Conservation (phyloP, 345 rosid species). For the Brassica nigra region DNA sequence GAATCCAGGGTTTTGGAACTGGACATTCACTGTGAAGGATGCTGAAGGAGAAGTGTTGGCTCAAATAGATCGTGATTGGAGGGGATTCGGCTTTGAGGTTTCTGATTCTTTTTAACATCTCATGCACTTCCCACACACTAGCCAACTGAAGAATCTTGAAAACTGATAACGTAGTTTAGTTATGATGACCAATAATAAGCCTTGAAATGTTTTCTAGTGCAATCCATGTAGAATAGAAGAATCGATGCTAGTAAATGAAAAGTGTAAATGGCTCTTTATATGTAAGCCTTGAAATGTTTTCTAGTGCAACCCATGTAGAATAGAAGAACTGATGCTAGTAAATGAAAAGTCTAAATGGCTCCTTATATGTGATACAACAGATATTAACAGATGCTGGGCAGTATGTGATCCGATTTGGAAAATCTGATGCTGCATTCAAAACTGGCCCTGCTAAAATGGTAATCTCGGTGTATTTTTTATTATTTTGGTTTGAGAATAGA, state of each 20-base stretch:
- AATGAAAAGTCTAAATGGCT: slow-evolving; percentile 9
- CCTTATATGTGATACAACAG: slow-evolving; percentile 43
- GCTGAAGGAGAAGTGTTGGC: slow-evolving; percentile 75
- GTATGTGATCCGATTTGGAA: slow-evolving; percentile 89
- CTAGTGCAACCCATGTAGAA: not conserved
- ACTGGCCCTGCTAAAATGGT: slow-evolving; percentile 62
- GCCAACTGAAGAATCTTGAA: no score
- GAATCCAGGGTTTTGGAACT: slow-evolving; percentile 97
- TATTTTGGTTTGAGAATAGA: not conserved
- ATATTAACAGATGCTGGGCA: slow-evolving; percentile 98
- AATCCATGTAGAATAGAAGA: not conserved
- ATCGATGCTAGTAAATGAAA: not conserved
- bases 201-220: not conserved
- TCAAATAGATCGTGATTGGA: slow-evolving; percentile 92
- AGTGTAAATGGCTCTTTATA: not conserved
- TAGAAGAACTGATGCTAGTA: not conserved
- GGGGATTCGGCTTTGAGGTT: slow-evolving; percentile 98
- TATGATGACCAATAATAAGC: not conserved
- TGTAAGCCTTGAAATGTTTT: not conserved
- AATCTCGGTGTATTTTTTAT: not conserved
- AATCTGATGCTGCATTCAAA: slow-evolving; percentile 60
- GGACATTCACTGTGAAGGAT: slow-evolving; percentile 96
- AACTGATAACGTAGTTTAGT: not conserved
- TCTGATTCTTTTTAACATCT: not conserved
- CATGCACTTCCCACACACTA: no score